phyloP scores from a whole-genome alignment of 352 stramenopile species.

The Phytophthora pistaciae region DNA sequence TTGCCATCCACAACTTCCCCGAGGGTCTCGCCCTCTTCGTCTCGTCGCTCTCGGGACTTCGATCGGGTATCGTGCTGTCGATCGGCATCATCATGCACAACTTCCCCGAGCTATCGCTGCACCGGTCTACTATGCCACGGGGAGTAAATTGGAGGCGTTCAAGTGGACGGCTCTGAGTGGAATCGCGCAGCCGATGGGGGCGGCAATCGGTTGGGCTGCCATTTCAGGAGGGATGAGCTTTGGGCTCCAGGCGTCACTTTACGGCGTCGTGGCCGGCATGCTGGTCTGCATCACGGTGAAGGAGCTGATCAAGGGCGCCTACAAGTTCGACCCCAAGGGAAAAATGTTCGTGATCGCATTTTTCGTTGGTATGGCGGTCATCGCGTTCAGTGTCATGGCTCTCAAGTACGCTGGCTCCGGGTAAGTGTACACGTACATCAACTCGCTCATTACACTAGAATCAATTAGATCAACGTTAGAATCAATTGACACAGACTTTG shows the following conservation, averaged over 20 bases:
- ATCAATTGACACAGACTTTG: slow-evolving; percentile 1
- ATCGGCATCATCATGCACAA: slow-evolving; percentile 98
- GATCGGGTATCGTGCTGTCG: slow-evolving; percentile 91
- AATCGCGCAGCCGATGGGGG: slow-evolving; percentile 93
- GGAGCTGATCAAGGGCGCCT: slow-evolving; percentile 92
- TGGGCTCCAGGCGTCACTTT: slow-evolving; percentile 90
- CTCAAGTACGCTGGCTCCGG: slow-evolving; percentile 76
- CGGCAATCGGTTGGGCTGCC: slow-evolving; percentile 73
- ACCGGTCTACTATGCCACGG: slow-evolving; percentile 97
- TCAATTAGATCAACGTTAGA: background rate
- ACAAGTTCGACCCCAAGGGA: slow-evolving; percentile 90
- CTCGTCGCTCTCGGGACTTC: slow-evolving; percentile 90
- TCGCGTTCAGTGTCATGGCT: slow-evolving; percentile 91
- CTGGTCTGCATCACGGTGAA: slow-evolving; percentile 93
- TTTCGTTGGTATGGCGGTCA: slow-evolving; percentile 89
- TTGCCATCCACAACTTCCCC: slow-evolving; percentile 98
- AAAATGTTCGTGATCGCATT: slow-evolving; percentile 90
- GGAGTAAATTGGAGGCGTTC: slow-evolving; percentile 93
- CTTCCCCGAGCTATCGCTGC: slow-evolving; percentile 96
- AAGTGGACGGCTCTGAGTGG: slow-evolving; percentile 92
- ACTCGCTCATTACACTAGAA: background rate
- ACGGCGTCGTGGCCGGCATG: slow-evolving; percentile 94
- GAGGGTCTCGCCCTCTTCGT: slow-evolving; percentile 97
- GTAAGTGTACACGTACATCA: too few relatives aligned
- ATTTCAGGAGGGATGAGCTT: slow-evolving; percentile 62